A percentile compares a stretch with the other conserved stretches of the same genome.
Evolutionary conservation across 108 stramenopile genomes (phyloP).

Genomic region (Craspedostauros australis): DNA sequence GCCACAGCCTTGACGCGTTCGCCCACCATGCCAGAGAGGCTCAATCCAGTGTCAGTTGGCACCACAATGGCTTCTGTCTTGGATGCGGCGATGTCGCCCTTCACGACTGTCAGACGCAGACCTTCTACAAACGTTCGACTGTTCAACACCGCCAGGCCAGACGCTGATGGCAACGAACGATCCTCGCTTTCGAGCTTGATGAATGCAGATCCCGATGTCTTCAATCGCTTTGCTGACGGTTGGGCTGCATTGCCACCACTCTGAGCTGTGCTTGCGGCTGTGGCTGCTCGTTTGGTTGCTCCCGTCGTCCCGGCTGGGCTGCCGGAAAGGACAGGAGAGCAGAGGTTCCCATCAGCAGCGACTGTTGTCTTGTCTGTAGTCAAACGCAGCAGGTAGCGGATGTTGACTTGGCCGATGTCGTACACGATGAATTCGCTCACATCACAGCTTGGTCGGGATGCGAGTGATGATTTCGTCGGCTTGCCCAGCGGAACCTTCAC

Average conservation of each 20-base stretch:
- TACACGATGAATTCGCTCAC: constrained; percentile 28
- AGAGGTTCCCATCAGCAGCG: background rate
- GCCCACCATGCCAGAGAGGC: background rate
- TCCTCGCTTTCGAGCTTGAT: background rate
- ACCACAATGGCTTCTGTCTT: constrained; percentile 1
- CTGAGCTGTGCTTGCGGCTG: background rate
- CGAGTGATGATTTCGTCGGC: background rate
- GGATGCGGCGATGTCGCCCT: background rate
- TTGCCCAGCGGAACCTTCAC: background rate
- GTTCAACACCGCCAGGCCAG: constrained; percentile 2
- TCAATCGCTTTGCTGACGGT: background rate
- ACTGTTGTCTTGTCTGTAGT: background rate
- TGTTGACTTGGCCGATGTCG: constrained; percentile 7
- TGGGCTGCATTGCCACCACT: too few species aligned
- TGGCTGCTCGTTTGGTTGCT: background rate
- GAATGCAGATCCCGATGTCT: background rate
- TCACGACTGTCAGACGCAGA: constrained; percentile 2
- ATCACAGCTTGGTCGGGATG: background rate
- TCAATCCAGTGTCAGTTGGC: background rate
- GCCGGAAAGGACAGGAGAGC: too few species aligned
- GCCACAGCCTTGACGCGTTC: background rate
- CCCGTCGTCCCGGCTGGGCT: too few species aligned
- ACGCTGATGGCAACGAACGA: background rate
- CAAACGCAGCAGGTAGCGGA: constrained; percentile 15
- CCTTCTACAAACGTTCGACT: constrained; percentile 4